Percentiles rank a stretch among this genome's conserved stretches.
Conservation (phyloP, 305 asterid genomes). For the Striga hermonthica region DNA sequence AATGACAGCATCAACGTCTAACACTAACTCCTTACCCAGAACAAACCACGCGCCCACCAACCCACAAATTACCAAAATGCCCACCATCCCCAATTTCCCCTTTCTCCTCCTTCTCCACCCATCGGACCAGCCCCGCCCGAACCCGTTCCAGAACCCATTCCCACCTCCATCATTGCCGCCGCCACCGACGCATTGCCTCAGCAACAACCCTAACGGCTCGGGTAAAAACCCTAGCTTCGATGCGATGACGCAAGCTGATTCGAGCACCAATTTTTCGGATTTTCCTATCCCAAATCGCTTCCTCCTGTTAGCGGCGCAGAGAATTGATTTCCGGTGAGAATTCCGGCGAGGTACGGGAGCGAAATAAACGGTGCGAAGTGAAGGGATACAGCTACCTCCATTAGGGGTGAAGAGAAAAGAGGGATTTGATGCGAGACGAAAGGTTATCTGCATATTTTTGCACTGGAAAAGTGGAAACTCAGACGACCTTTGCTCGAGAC, state of each 20-base stretch:
- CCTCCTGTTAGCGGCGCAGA: constrained; percentile 48
- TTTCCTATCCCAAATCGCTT: constrained; percentile 38
- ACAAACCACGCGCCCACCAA: constrained; percentile 45
- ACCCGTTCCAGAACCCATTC: constrained; percentile 46
- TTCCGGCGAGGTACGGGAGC: constrained; percentile 16
- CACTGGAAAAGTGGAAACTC: too few relatives aligned
- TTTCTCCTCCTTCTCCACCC: constrained; percentile 52
- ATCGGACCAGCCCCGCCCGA: constrained; percentile 54
- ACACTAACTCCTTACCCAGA: constrained; percentile 42
- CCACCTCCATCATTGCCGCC: constrained; percentile 51
- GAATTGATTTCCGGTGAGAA: constrained; percentile 30
- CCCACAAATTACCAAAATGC: constrained; percentile 39
- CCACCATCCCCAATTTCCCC: constrained; percentile 39
- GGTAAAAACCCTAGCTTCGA: constrained; percentile 62
- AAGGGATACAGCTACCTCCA: constrained; percentile 8
- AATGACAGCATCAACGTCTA: constrained; percentile 37
- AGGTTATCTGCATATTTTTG: constrained; percentile 24
- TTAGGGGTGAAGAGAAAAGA: constrained; percentile 15
- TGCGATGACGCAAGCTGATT: constrained; percentile 66
- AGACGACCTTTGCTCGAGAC: too few relatives aligned
- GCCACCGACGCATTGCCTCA: constrained; percentile 53
- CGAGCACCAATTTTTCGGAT: constrained; percentile 46
- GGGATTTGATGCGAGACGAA: constrained; percentile 30
- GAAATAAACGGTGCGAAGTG: neutral
- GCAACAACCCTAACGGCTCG: constrained; percentile 54